Conservation (phyloP, 2,329 filamentous ascomycete species). For the Calonectria multiphialidica region DNA sequence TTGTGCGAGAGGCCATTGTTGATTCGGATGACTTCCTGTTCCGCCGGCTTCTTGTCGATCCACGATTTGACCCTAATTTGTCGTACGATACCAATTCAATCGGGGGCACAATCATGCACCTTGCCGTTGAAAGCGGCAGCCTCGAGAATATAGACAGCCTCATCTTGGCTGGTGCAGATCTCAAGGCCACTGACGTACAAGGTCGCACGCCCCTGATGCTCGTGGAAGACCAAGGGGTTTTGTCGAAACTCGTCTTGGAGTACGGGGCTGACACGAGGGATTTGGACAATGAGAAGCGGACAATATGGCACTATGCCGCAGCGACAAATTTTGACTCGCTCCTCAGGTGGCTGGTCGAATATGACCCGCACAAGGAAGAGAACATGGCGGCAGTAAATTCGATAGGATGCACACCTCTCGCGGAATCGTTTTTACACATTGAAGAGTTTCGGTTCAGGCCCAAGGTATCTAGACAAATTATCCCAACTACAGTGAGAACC, state of each 20-base stretch:
- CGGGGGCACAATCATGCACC: slow-evolving; percentile 47
- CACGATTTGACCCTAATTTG: slow-evolving; percentile 47
- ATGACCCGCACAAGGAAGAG: slow-evolving; percentile 43
- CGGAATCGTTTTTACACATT: slow-evolving; percentile 45
- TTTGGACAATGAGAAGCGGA: slow-evolving; percentile 47
- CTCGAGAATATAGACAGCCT: slow-evolving; percentile 45
- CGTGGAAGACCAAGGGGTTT: slow-evolving; percentile 40
- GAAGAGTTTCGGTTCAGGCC: not conserved
- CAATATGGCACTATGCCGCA: slow-evolving; percentile 54
- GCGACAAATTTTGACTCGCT: slow-evolving; percentile 46
- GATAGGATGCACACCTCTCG: slow-evolving; percentile 46
- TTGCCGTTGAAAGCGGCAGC: slow-evolving; percentile 43
- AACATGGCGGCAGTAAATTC: slow-evolving; percentile 42
- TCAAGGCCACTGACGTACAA: slow-evolving; percentile 41
- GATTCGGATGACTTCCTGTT: slow-evolving; percentile 39
- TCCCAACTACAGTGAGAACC: slow-evolving; percentile 27
- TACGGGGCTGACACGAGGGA: slow-evolving; percentile 45
- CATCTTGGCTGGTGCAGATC: slow-evolving; percentile 41
- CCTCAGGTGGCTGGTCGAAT: slow-evolving; percentile 45
- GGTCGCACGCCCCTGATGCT: slow-evolving; percentile 53
- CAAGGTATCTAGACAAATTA: not conserved
- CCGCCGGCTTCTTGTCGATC: slow-evolving; percentile 44
- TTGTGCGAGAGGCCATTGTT: slow-evolving; percentile 43
- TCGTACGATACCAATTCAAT: slow-evolving; percentile 19
- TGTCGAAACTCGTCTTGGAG: slow-evolving; percentile 43